phyloP scores from a whole-genome alignment of 1,284 basidiomycete genomes.

The Rhizoctonia solani region DNA sequence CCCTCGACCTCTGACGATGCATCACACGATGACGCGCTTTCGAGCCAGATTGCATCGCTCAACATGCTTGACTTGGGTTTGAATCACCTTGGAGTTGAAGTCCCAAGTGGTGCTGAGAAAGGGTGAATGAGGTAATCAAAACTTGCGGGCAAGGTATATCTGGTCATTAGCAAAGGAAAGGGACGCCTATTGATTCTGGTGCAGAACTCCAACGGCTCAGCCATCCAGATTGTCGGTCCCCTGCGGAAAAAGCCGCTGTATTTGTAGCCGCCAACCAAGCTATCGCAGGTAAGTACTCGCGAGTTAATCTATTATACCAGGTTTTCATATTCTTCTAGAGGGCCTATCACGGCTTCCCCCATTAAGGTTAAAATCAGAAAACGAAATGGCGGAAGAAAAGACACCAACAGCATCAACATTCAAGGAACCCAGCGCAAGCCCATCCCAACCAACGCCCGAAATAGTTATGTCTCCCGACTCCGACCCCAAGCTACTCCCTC shows the following conservation, averaged over 20 bases:
- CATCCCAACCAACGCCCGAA: slow-evolving; percentile 22
- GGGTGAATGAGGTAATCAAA: slow-evolving; percentile 61
- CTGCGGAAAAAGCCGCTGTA: slow-evolving; percentile 77
- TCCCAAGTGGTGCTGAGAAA: slow-evolving; percentile 53
- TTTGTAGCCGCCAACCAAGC: slow-evolving; percentile 83
- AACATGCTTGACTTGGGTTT: slow-evolving; percentile 86
- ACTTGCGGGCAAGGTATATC: slow-evolving; percentile 72
- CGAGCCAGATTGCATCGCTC: slow-evolving; percentile 85
- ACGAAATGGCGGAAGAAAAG: slow-evolving; percentile 50
- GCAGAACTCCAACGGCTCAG: slow-evolving; percentile 74
- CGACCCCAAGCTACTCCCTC: not conserved
- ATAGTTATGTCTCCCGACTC: slow-evolving; percentile 26
- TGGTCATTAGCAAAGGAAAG: slow-evolving; percentile 9
- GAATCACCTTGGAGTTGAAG: slow-evolving; percentile 82
- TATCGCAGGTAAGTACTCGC: slow-evolving; percentile 64
- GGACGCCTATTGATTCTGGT: slow-evolving; percentile 22
- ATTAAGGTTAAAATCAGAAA: slow-evolving; percentile 64
- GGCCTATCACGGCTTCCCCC: slow-evolving; percentile 69
- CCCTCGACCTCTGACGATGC: slow-evolving; percentile 74
- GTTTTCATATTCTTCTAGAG: slow-evolving; percentile 50
- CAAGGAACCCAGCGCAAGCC: slow-evolving; percentile 31
- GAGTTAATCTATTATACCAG: not conserved
- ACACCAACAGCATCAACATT: slow-evolving; percentile 46
- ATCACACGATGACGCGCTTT: slow-evolving; percentile 84
- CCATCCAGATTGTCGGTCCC: slow-evolving; percentile 58